Percentiles rank a stretch among this genome's conserved stretches.
Evolutionary conservation across 179 eudicot genomes (phyloP).

Genomic region (Gypsophila paniculata): DNA sequence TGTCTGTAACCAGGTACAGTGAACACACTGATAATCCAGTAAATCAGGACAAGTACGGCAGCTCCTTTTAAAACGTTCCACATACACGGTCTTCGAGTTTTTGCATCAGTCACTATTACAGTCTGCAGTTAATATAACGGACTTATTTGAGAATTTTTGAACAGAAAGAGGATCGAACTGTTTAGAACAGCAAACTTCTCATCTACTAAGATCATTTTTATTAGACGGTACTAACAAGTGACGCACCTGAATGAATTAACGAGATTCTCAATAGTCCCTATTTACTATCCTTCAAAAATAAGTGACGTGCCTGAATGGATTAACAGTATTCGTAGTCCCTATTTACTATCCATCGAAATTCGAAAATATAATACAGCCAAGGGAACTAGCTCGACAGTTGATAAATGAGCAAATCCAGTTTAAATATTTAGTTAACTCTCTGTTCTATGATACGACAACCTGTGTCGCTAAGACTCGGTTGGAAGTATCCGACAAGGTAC

Average conservation of each 20-base stretch:
- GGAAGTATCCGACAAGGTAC: no score
- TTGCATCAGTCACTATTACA: conserved; percentile 11
- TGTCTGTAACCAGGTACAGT: conserved; percentile 27
- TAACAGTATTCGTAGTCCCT: neutral
- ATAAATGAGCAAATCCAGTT: no score
- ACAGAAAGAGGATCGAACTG: no score
- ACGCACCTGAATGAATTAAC: no score
- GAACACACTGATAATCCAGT: conserved; percentile 13
- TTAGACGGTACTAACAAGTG: no score
- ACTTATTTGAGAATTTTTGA: no score
- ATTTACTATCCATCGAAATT: neutral
- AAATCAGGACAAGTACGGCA: conserved; percentile 7
- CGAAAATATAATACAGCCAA: neutral
- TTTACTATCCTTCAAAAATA: neutral
- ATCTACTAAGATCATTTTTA: no score
- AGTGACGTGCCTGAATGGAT: neutral
- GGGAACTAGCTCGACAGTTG: neutral
- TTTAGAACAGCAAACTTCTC: no score
- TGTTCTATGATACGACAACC: no score
- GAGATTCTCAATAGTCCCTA: no score
- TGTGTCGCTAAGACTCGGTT: no score
- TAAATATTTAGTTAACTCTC: no score
- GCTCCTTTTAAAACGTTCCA: conserved; percentile 6
- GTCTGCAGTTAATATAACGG: neutral
- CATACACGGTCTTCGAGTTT: conserved; percentile 1